A percentile compares a stretch with the other conserved stretches of the same genome.
These are phyloP conservation scores for Termitomyces sp. DNA, from an alignment of 768 basidiomycete species.

Conservation along the genomic window DNA sequence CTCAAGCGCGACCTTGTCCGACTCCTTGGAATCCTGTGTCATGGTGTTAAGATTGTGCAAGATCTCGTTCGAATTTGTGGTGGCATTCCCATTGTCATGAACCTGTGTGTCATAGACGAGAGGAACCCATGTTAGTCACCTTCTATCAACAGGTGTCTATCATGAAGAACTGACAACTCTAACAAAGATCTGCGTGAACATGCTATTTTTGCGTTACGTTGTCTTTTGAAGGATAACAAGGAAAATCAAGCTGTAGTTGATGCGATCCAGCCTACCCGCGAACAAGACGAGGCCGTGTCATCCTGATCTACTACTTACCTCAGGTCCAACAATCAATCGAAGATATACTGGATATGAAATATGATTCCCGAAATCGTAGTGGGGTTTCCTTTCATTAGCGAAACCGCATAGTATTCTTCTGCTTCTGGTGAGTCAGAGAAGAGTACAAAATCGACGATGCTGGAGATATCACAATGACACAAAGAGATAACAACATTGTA, in stretches of 20 bases:
- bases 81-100: conserved; percentile 82
- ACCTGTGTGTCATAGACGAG: conserved; percentile 87
- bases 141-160: conserved; percentile 8
- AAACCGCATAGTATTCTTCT: background rate
- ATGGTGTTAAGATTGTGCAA: conserved; percentile 63
- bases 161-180: conserved; percentile 2
- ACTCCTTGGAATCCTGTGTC: conserved; percentile 73
- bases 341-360: background rate
- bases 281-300: conserved; percentile 56
- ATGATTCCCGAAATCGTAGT: background rate
- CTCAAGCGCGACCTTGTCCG: conserved; percentile 90
- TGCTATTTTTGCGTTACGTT: conserved; percentile 80
- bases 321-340: background rate
- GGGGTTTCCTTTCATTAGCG: no score
- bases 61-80: conserved; percentile 68
- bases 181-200: conserved; percentile 83
- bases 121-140: conserved; percentile 82
- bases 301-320: background rate
- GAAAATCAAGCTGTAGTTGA: conserved; percentile 82
- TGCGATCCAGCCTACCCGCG: conserved; percentile 59
- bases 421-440: no score
- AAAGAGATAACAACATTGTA: background rate
- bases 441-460: background rate
- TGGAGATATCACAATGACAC: background rate
- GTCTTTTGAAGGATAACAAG: conserved; percentile 69